Base-by-base conservation (phyloP, 2,329 filamentous ascomycete species). In the Arthrobotrys iridis region DNA sequence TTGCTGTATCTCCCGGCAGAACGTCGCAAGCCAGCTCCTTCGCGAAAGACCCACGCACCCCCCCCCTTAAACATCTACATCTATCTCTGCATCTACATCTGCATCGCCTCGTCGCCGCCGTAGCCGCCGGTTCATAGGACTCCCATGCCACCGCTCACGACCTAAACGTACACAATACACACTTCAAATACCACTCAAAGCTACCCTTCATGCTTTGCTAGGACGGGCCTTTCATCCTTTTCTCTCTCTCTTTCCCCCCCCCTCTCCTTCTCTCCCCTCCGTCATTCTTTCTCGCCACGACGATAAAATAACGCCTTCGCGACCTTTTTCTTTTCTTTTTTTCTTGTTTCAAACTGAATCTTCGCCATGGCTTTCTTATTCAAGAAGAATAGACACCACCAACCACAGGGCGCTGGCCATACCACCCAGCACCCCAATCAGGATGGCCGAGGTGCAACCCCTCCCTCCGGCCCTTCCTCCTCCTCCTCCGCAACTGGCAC, bases 301-400 rank as follows among this genome's bases (percentile, higher is more conserved):
- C 33, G 13, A 37, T 13, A 37, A 37, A 6, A 37, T 37, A 37
- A 62, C 15, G 35, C 41, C 57, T 62, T 62, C 13, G 48, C 48
- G 57, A 46, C 57, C 57, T 15, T 18, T 11, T 33, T 26, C 8
- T 28, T 18, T n/a, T n/a, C n/a, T n/a, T n/a, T n/a, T n/a, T n/a
- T n/a, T n/a, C n/a, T n/a, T n/a, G n/a, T n/a, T n/a, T n/a, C n/a
- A n/a, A n/a, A n/a, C 18, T 52, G 41, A 66, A 45, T 46, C 7
- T 24, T 37, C 50, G 30, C 33, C 26, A 74, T 74, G 70, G 70
- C 70, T 6, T 74, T 74, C 70, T 48, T 74, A 74, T 74, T 74
- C 30, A 74, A 74, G 62, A 74, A 74, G 70, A 74, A 74, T 18
- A 74, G 67, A 41, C 70, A 74, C 24, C 60, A 74, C 46, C 70